These are phyloP conservation scores for Alternaria gaisen DNA, from an alignment of 2,329 filamentous ascomycete genomes.

Conservation along the genomic window DNA sequence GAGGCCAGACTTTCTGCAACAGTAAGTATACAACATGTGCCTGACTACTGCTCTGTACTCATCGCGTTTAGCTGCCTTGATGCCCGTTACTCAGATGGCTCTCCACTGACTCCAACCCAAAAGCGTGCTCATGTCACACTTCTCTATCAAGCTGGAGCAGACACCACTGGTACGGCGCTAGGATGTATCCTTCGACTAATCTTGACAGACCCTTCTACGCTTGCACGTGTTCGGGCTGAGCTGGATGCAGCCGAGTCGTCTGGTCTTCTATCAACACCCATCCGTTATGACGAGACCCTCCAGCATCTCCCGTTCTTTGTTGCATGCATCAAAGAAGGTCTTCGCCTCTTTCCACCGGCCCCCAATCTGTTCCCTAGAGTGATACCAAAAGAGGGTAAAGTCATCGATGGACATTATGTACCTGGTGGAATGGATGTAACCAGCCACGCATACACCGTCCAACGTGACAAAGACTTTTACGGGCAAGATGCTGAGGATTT, in stretches of 20 bases:
- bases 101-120: constrained; percentile 41
- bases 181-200: constrained; percentile 46
- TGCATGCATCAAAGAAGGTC: constrained; percentile 61
- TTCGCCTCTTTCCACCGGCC: constrained; percentile 62
- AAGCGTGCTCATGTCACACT: constrained; percentile 51
- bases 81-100: constrained; percentile 41
- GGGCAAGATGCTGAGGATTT: constrained; percentile 54
- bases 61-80: constrained; percentile 40
- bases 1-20: constrained; percentile 48
- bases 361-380: constrained; percentile 62
- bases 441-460: constrained; percentile 58
- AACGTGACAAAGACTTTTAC: constrained; percentile 55
- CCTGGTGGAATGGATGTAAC: constrained; percentile 58
- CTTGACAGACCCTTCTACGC: constrained; percentile 21
- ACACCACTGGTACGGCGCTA: constrained; percentile 48
- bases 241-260: constrained; percentile 33
- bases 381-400: constrained; percentile 39
- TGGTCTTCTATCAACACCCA: constrained; percentile 31
- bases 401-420: constrained; percentile 52
- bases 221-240: constrained; percentile 33
- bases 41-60: not conserved
- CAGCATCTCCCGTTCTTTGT: constrained; percentile 57
- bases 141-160: constrained; percentile 51
- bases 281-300: constrained; percentile 44
- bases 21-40: constrained; percentile 23